Conservation (phyloP, 2,329 filamentous ascomycete species). For the Cladophialophora psammophila region DNA sequence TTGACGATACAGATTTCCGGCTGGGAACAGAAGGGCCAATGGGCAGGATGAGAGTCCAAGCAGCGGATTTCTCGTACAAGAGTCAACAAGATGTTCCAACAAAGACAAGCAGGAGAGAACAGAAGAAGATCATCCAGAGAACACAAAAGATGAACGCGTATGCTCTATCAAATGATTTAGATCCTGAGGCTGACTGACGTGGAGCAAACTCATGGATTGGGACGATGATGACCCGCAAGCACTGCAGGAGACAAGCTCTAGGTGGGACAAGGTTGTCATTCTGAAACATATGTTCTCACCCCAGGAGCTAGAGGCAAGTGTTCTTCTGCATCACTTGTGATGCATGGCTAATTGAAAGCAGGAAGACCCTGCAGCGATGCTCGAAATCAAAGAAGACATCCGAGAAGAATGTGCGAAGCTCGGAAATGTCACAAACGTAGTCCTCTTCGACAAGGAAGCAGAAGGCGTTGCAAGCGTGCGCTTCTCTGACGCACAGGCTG, state of each 20-base stretch:
- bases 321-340: background rate
- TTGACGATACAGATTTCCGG: slow-evolving; percentile 72
- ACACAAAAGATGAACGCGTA: slow-evolving; percentile 79
- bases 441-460: slow-evolving; percentile 84
- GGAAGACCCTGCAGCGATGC: slow-evolving; percentile 79
- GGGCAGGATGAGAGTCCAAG: slow-evolving; percentile 79
- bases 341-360: slow-evolving; percentile 37
- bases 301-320: slow-evolving; percentile 71
- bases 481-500: slow-evolving; percentile 75
- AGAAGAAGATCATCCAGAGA: slow-evolving; percentile 89
- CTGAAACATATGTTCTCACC: slow-evolving; percentile 94
- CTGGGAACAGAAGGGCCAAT: slow-evolving; percentile 60
- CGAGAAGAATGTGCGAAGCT: slow-evolving; percentile 87
- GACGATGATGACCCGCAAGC: slow-evolving; percentile 80
- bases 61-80: slow-evolving; percentile 91
- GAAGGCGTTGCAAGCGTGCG: slow-evolving; percentile 86
- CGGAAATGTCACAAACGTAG: slow-evolving; percentile 87
- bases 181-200: background rate
- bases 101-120: slow-evolving; percentile 67
- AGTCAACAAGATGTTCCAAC: slow-evolving; percentile 73
- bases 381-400: slow-evolving; percentile 95
- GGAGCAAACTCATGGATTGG: slow-evolving; percentile 90
- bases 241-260: slow-evolving; percentile 62
- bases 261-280: slow-evolving; percentile 82
- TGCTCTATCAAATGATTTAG: slow-evolving; percentile 47